A percentile compares a stretch with the other conserved stretches of the same genome.
Evolutionary conservation across 805 yeast species (phyloP).

Genomic region (Jamesozyma hellenica): DNA sequence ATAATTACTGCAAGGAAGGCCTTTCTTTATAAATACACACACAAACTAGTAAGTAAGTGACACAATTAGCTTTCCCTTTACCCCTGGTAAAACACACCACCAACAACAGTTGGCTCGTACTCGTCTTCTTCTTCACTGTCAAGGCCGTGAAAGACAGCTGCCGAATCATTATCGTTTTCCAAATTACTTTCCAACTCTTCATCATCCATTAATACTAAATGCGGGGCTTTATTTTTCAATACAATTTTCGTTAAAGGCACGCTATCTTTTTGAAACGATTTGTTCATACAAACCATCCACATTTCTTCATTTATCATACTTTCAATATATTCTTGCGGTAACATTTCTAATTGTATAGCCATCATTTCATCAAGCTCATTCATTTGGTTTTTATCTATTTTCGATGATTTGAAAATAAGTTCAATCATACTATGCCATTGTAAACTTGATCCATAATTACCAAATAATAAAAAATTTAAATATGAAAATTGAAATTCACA

Average conservation of each 20-base stretch:
- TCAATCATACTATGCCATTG: slow-evolving; percentile 53
- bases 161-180: background rate
- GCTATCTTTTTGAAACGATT: slow-evolving; percentile 9
- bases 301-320: slow-evolving; percentile 13
- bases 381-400: slow-evolving; percentile 5
- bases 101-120: slow-evolving; percentile 12
- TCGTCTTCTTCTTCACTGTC: slow-evolving; percentile 12
- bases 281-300: slow-evolving; percentile 13
- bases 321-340: slow-evolving; percentile 21
- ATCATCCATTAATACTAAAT: slow-evolving; percentile 1
- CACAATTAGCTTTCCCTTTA: no score
- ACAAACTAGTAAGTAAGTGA: no score
- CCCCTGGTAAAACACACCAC: slow-evolving; percentile 11
- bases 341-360: slow-evolving; percentile 11
- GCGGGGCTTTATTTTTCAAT: slow-evolving; percentile 2
- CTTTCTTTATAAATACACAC: no score
- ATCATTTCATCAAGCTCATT: slow-evolving; percentile 13
- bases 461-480: slow-evolving; percentile 40
- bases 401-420: slow-evolving; percentile 23
- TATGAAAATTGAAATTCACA: slow-evolving; percentile 50
- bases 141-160: background rate
- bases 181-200: background rate
- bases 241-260: slow-evolving; percentile 3
- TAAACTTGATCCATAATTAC: slow-evolving; percentile 51
- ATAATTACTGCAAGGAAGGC: no score